These are phyloP conservation scores for Eleusine indica DNA, from an alignment of 176 grass and related monocot genomes.

Conservation along the genomic window DNA sequence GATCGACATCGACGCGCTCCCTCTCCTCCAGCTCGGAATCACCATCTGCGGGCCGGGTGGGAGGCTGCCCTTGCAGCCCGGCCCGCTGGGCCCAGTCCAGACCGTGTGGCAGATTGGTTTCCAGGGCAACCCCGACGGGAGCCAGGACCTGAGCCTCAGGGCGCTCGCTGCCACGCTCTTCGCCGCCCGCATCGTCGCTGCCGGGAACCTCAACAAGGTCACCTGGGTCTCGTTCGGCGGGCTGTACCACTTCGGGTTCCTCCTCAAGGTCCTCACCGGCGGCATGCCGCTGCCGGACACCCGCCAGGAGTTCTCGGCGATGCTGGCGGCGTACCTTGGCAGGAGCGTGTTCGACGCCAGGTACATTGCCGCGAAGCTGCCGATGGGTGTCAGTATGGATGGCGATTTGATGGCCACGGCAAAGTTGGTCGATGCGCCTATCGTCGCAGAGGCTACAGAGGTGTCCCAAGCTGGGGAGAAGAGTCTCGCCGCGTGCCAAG, in stretches of 20 bases:
- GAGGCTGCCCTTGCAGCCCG: neutral
- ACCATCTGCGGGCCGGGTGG: slow-evolving; percentile 4
- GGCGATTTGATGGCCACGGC: slow-evolving; percentile 34
- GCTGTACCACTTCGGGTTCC: slow-evolving; percentile 53
- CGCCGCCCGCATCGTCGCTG: neutral
- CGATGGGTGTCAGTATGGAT: neutral
- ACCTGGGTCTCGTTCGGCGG: slow-evolving; percentile 37
- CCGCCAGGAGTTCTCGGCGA: slow-evolving; percentile 28
- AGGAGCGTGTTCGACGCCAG: slow-evolving; percentile 19
- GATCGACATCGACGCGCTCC: neutral
- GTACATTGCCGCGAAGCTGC: slow-evolving; percentile 27
- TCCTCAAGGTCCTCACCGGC: slow-evolving; percentile 48
- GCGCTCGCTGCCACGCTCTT: neutral
- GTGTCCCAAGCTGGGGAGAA: slow-evolving; percentile 45
- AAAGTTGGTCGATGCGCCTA: slow-evolving; percentile 24
- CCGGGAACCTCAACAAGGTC: neutral
- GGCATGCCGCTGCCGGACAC: slow-evolving; percentile 19
- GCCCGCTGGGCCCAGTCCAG: neutral
- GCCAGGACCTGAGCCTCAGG: neutral
- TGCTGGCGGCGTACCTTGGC: slow-evolving; percentile 39
- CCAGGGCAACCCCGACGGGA: neutral
- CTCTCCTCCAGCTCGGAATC: slow-evolving; percentile 18
- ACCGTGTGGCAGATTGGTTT: neutral
- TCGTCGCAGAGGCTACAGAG: slow-evolving; percentile 19
- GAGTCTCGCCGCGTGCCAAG: slow-evolving; percentile 49